These are phyloP conservation scores for Galerina sulciceps DNA, from an alignment of 768 basidiomycete genomes.

Conservation along the genomic window DNA sequence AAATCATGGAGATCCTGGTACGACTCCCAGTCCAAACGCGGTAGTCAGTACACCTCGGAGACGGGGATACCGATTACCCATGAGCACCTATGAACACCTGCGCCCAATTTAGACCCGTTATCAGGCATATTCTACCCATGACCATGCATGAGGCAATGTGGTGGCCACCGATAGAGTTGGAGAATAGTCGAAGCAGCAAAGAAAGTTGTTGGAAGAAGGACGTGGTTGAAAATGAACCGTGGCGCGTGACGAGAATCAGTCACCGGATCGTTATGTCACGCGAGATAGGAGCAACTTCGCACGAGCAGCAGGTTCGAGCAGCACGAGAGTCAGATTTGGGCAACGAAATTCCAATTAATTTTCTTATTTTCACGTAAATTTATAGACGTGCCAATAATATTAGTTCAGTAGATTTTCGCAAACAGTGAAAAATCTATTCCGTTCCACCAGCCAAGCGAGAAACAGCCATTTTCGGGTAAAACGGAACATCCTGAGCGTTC, in stretches of 20 bases:
- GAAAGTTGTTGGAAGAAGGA: background rate
- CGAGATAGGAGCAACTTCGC: background rate
- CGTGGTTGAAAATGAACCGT: background rate
- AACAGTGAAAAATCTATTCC: too few species aligned
- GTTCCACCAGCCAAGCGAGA: too few species aligned
- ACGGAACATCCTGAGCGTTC: too few species aligned
- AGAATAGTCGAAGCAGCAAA: background rate
- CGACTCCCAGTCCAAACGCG: background rate
- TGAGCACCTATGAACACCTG: background rate
- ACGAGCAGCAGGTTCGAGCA: background rate
- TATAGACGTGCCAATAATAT: too few species aligned
- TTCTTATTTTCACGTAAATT: too few species aligned
- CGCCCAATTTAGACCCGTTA: background rate
- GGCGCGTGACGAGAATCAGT: background rate
- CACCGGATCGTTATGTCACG: slow-evolving; percentile 2
- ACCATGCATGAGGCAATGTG: background rate
- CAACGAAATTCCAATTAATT: too few species aligned
- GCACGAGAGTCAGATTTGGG: too few species aligned
- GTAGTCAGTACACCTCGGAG: background rate
- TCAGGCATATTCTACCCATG: background rate
- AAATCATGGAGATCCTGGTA: background rate
- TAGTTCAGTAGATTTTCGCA: too few species aligned
- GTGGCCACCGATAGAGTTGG: background rate
- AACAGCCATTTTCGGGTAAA: too few species aligned
- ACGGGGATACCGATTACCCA: slow-evolving; percentile 1